Conservation (phyloP, 768 basidiomycete species). For the Phylloporus sp. region DNA sequence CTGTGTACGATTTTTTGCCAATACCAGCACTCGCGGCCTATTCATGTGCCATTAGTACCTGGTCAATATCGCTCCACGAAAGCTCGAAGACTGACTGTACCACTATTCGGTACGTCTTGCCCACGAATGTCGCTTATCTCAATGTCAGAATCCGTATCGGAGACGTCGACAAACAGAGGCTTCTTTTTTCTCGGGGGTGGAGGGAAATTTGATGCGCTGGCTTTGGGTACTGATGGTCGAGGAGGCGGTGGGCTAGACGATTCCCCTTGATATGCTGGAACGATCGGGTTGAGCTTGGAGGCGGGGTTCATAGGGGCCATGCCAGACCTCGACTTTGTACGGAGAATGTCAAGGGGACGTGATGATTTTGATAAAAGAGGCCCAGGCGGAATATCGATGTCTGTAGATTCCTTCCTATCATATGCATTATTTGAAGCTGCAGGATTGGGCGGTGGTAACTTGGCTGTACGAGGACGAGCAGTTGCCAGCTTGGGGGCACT, state of each 20-base stretch:
- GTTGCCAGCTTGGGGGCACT: not conserved
- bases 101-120: not conserved
- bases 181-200: slow-evolving; percentile 5
- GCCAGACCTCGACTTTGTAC: slow-evolving; percentile 7
- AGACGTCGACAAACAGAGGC: slow-evolving; percentile 21
- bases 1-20: not conserved
- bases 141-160: slow-evolving; percentile 21
- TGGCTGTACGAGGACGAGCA: slow-evolving; percentile 2
- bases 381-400: not conserved
- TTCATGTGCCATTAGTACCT: not conserved
- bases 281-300: not conserved
- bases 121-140: slow-evolving; percentile 13
- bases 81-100: slow-evolving; percentile 8
- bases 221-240: not conserved
- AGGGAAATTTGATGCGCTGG: not conserved
- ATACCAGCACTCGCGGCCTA: slow-evolving; percentile 7
- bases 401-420: slow-evolving; percentile 7
- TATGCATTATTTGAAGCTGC: not conserved
- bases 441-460: not conserved
- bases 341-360: slow-evolving; percentile 29
- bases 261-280: slow-evolving; percentile 11
- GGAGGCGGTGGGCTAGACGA: slow-evolving; percentile 2
- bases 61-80: not conserved
- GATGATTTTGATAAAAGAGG: slow-evolving; percentile 11
- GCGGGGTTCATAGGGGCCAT: not conserved